Conservation (phyloP, 2,329 filamentous ascomycete species). For the Dactylellina leptospora region DNA sequence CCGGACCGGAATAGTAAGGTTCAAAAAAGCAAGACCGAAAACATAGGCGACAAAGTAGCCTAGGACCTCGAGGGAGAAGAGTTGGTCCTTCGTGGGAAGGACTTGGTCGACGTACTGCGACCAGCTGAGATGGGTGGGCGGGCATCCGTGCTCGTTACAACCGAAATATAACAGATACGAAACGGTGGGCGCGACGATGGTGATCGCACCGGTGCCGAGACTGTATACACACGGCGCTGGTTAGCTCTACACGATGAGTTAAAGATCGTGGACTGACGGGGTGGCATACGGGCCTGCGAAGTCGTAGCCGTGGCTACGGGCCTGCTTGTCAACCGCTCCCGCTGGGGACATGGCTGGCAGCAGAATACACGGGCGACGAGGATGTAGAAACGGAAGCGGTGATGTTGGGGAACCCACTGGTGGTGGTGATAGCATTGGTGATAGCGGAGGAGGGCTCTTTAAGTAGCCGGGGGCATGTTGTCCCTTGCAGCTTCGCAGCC, state of each 20-base stretch:
- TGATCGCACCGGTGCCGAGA: conserved; percentile 78
- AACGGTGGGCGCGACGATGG: conserved; percentile 79
- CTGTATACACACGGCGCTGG: conserved; percentile 62
- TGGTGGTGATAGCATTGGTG: not conserved
- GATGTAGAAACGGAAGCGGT: not conserved
- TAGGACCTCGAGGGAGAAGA: conserved; percentile 79
- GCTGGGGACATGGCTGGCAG: conserved; percentile 2
- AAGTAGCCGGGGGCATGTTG: too few species aligned
- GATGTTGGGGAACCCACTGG: not conserved
- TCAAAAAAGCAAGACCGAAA: conserved; percentile 67
- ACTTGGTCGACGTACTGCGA: conserved; percentile 73
- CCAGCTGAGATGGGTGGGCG: conserved; percentile 79
- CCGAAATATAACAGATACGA: conserved; percentile 82
- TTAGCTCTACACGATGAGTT: not conserved
- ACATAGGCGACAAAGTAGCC: conserved; percentile 79
- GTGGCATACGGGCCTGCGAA: conserved; percentile 64
- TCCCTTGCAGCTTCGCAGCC: not conserved
- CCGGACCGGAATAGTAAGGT: conserved; percentile 78
- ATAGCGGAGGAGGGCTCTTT: not conserved
- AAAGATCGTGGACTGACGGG: not conserved
- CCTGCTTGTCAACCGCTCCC: conserved; percentile 33
- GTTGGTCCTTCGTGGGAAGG: conserved; percentile 66
- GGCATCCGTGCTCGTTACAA: conserved; percentile 95
- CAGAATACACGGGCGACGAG: not conserved
- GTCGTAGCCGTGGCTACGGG: conserved; percentile 60